Evolutionary conservation across 345 rosid species (phyloP).

Genomic region (Orychophragmus violaceus): DNA sequence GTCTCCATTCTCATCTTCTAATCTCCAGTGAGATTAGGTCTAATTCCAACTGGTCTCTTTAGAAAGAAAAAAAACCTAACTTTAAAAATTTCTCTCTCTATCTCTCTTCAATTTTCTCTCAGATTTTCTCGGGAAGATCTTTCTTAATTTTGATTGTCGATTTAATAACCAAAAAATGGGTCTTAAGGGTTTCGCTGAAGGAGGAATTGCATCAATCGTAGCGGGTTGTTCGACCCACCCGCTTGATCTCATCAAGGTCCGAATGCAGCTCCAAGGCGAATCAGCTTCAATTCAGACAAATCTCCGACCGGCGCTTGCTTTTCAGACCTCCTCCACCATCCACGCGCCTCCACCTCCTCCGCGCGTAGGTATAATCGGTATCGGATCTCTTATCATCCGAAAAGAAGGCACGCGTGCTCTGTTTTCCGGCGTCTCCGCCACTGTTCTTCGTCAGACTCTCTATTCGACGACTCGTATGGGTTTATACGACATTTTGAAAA

Average conservation of each 20-base stretch:
- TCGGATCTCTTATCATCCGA: conserved; percentile 49
- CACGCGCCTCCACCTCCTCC: conserved; percentile 28
- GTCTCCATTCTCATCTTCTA: conserved; percentile 66
- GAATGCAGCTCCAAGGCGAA: conserved; percentile 86
- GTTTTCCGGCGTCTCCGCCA: conserved; percentile 81
- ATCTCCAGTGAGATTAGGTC: conserved; percentile 65
- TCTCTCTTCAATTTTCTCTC: background rate
- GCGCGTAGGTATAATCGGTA: conserved; percentile 47
- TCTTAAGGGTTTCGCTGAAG: conserved; percentile 74
- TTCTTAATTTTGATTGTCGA: background rate
- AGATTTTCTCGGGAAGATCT: conserved; percentile 1
- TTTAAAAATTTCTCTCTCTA: background rate
- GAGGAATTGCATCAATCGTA: conserved; percentile 72
- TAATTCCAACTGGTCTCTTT: conserved; percentile 39
- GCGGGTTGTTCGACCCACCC: conserved; percentile 85
- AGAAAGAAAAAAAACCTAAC: background rate
- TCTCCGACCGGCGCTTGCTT: conserved; percentile 69
- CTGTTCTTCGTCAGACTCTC: conserved; percentile 75
- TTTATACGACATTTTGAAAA: conserved; percentile 61
- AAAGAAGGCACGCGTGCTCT: conserved; percentile 65
- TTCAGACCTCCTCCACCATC: conserved; percentile 33
- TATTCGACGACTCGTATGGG: conserved; percentile 93
- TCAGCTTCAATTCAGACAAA: conserved; percentile 34
- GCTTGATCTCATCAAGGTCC: conserved; percentile 77
- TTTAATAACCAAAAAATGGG: conserved; percentile 37